Conservation (phyloP, 2,329 filamentous ascomycete genomes). For the Cercospora canescens region DNA sequence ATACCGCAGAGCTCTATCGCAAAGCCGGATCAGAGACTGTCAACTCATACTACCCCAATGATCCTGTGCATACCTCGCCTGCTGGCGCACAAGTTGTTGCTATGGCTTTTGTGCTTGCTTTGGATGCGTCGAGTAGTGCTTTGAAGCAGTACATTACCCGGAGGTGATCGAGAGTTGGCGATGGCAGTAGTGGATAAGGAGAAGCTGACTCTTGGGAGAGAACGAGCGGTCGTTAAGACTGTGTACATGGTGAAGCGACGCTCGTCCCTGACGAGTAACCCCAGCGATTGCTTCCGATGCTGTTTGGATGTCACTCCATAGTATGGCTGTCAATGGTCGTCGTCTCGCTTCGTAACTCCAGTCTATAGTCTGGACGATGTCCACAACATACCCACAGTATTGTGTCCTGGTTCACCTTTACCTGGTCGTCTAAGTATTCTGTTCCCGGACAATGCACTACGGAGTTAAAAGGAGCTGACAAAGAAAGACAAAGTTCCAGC, state of each 20-base stretch:
- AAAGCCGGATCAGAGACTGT: slow-evolving; percentile 47
- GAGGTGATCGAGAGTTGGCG: not conserved
- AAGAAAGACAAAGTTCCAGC: not conserved
- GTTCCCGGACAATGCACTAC: not conserved
- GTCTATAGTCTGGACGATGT: not conserved
- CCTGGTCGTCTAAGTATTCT: not conserved
- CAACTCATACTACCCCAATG: slow-evolving; percentile 55
- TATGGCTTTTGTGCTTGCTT: slow-evolving; percentile 52
- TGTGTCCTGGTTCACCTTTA: not conserved
- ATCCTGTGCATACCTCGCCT: slow-evolving; percentile 36
- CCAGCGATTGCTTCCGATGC: too few relatives aligned
- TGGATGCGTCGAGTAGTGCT: slow-evolving; percentile 13
- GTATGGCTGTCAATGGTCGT: too few relatives aligned
- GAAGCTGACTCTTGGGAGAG: not conserved
- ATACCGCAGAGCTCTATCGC: slow-evolving; percentile 56
- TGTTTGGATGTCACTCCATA: too few relatives aligned
- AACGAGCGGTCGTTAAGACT: too few relatives aligned
- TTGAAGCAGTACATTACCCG: slow-evolving; percentile 15
- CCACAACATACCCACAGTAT: not conserved
- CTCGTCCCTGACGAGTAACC: too few relatives aligned
- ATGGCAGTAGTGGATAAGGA: not conserved
- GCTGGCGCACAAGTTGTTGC: slow-evolving; percentile 58
- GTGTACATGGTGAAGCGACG: too few relatives aligned
- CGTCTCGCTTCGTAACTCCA: too few relatives aligned
- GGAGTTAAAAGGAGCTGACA: not conserved